Evolutionary conservation across 345 rosid species (phyloP).

Genomic region (Citrus glauca): DNA sequence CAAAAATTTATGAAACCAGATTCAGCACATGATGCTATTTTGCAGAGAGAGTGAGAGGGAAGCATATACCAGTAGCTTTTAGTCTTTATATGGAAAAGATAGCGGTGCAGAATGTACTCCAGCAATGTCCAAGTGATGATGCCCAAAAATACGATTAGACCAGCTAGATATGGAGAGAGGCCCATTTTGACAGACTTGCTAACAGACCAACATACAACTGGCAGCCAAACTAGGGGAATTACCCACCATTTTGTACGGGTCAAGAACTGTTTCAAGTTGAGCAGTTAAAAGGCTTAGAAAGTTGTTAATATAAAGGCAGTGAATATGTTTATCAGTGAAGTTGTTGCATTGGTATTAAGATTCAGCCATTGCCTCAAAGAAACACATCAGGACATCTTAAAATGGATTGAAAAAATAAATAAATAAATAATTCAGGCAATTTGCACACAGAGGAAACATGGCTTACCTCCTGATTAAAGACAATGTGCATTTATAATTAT

Average conservation of each 20-base stretch:
- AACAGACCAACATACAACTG: slow-evolving; percentile 46
- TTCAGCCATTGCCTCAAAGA: neutral
- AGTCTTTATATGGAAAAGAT: slow-evolving; percentile 70
- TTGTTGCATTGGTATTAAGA: neutral
- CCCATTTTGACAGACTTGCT: slow-evolving; percentile 43
- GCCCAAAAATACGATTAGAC: slow-evolving; percentile 38
- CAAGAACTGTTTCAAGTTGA: slow-evolving; percentile 43
- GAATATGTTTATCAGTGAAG: neutral
- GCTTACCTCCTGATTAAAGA: neutral
- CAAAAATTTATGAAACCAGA: slow-evolving; percentile 17
- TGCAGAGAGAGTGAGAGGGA: neutral
- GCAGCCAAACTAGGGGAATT: slow-evolving; percentile 70
- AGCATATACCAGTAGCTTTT: slow-evolving; percentile 47
- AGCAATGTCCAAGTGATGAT: slow-evolving; percentile 64
- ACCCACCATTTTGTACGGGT: slow-evolving; percentile 83
- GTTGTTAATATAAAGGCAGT: neutral
- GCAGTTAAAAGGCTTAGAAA: neutral
- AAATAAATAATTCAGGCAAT: neutral
- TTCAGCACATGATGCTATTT: slow-evolving; percentile 1
- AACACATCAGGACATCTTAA: neutral
- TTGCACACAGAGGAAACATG: neutral
- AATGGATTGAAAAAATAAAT: neutral
- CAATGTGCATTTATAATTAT: neutral
- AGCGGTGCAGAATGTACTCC: slow-evolving; percentile 69
- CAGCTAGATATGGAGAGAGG: slow-evolving; percentile 37